phyloP scores from a whole-genome alignment of 192 early-diverging fungal species.

The Dimargaris xerosporica region DNA sequence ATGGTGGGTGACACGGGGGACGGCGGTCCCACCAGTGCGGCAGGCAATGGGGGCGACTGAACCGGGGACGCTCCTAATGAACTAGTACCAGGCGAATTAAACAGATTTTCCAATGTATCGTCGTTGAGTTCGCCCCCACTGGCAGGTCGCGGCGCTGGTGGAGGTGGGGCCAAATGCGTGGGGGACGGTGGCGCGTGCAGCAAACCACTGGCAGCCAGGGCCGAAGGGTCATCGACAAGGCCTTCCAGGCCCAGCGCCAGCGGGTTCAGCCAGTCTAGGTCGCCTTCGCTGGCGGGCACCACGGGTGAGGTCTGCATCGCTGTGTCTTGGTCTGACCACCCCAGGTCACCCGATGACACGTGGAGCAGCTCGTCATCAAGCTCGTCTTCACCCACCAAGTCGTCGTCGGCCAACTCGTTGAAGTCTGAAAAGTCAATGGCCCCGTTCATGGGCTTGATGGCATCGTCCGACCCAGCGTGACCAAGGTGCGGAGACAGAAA shows the following conservation, averaged over 20 bases:
- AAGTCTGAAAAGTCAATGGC: slow-evolving; percentile 75
- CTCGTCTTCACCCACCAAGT: slow-evolving; percentile 27
- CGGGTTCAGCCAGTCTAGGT: slow-evolving; percentile 8
- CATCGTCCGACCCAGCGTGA: slow-evolving; percentile 21
- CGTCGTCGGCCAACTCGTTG: slow-evolving; percentile 63
- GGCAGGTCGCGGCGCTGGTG: slow-evolving; percentile 2
- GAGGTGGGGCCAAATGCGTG: background rate
- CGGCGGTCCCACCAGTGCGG: background rate
- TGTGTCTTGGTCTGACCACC: background rate
- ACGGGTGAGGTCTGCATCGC: slow-evolving; percentile 10
- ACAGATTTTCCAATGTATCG: slow-evolving; percentile 29
- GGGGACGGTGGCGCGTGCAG: background rate
- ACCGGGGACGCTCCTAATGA: background rate
- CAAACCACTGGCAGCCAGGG: background rate
- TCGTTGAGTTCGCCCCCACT: slow-evolving; percentile 11
- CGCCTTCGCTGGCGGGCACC: slow-evolving; percentile 9
- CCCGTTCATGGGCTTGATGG: slow-evolving; percentile 41
- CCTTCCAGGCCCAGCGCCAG: slow-evolving; percentile 41
- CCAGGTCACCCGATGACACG: slow-evolving; percentile 13
- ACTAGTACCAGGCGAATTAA: slow-evolving; percentile 16
- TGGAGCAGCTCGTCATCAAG: slow-evolving; percentile 26
- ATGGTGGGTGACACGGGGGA: background rate
- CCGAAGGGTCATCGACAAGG: slow-evolving; percentile 28
- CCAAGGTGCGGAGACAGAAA: background rate
- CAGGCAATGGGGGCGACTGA: slow-evolving; percentile 7